Evolutionary conservation across 2,329 filamentous ascomycete genomes (phyloP).

Genomic region (Orbilia javanica): DNA sequence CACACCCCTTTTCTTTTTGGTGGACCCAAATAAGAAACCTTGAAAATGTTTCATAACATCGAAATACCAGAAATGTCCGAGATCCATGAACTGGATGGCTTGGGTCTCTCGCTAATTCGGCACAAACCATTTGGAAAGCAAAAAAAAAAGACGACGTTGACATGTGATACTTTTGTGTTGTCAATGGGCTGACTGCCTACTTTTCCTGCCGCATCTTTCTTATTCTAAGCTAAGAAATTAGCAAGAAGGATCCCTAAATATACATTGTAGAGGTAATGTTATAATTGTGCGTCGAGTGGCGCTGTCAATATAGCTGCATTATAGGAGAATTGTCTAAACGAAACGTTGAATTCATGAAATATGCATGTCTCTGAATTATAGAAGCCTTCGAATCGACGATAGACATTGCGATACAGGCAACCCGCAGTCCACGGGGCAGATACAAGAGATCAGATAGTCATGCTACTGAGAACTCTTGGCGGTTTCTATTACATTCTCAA

Average conservation of each 20-base stretch:
- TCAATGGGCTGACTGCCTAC: conserved; percentile 23
- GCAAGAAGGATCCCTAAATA: not conserved
- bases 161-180: conserved; percentile 52
- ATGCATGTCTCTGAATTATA: not conserved
- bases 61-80: conserved; percentile 51
- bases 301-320: too few species aligned
- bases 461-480: not conserved
- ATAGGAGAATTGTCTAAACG: too few species aligned
- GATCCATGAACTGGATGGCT: conserved; percentile 52
- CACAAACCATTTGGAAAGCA: conserved; percentile 22
- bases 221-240: conserved; percentile 5
- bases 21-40: conserved; percentile 17
- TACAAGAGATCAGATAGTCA: not conserved
- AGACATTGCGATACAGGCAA: not conserved
- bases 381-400: not conserved
- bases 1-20: conserved; percentile 17
- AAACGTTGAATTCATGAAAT: too few species aligned
- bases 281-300: not conserved
- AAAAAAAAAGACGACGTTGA: conserved; percentile 47
- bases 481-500: not conserved
- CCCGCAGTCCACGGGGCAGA: not conserved
- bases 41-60: conserved; percentile 54
- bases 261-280: too few species aligned
- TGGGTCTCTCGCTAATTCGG: conserved; percentile 48
- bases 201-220: conserved; percentile 41